phyloP scores from a whole-genome alignment of 495 filamentous ascomycete genomes.

The Geopyxis carbonaria region DNA sequence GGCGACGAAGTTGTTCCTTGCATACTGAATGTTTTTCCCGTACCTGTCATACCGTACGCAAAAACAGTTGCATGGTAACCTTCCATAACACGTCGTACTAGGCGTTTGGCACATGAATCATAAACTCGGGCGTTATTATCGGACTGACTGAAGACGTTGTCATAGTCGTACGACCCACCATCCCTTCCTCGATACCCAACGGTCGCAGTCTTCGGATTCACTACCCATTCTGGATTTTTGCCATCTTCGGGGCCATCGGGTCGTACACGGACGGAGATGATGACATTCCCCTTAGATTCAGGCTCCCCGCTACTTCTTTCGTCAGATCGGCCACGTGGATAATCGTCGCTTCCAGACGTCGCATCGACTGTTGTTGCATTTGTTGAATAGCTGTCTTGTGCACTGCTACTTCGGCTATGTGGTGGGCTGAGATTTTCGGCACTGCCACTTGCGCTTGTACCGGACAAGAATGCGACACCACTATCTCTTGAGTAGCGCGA shows the following conservation, averaged over 20 bases:
- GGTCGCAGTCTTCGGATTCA: slow-evolving; percentile 68
- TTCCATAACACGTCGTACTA: slow-evolving; percentile 95
- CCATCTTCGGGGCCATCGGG: slow-evolving; percentile 55
- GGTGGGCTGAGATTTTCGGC: slow-evolving; percentile 19
- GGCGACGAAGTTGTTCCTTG: slow-evolving; percentile 94
- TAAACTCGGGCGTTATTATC: slow-evolving; percentile 91
- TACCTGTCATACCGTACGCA: slow-evolving; percentile 98
- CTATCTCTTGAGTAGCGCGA: slow-evolving; percentile 7
- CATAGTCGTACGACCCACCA: slow-evolving; percentile 83
- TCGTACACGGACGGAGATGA: slow-evolving; percentile 86
- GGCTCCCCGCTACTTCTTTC: slow-evolving; percentile 29
- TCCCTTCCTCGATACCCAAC: slow-evolving; percentile 76
- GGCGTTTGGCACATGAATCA: slow-evolving; percentile 77
- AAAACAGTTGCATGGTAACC: slow-evolving; percentile 98
- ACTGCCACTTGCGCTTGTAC: neutral
- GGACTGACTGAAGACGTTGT: slow-evolving; percentile 86
- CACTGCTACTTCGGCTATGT: slow-evolving; percentile 23
- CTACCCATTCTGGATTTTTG: slow-evolving; percentile 74
- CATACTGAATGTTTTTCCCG: slow-evolving; percentile 98
- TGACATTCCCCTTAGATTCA: slow-evolving; percentile 81
- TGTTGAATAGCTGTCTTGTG: slow-evolving; percentile 24
- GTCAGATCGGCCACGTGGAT: slow-evolving; percentile 12
- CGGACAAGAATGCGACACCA: slow-evolving; percentile 6
- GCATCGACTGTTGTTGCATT: slow-evolving; percentile 22
- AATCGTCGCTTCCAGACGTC: slow-evolving; percentile 8